phyloP scores from a whole-genome alignment of 306 rosid genomes.

The Pyrus betulifolia region DNA sequence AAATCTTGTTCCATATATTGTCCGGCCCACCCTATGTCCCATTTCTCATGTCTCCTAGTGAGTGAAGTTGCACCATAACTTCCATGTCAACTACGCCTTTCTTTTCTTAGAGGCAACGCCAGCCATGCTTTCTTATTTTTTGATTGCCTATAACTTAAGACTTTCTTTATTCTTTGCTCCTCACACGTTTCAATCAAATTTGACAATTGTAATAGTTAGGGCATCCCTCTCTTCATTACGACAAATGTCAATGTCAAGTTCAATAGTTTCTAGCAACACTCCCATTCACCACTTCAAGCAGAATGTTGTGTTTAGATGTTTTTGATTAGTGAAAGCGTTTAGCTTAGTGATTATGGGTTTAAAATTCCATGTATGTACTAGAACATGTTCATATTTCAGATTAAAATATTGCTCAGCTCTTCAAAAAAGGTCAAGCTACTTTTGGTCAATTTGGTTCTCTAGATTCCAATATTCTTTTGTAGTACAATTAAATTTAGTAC shows the following conservation, averaged over 20 bases:
- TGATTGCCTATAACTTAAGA: not conserved
- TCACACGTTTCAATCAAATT: not conserved
- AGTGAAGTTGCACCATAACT: not conserved
- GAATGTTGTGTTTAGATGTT: not conserved
- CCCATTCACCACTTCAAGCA: too few relatives aligned
- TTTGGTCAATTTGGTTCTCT: constrained; percentile 15
- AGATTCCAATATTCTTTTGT: not conserved
- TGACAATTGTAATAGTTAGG: not conserved
- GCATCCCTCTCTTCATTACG: not conserved
- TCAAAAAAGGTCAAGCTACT: constrained; percentile 11
- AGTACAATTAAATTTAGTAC: not conserved
- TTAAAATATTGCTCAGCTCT: not conserved
- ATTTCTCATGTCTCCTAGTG: not conserved
- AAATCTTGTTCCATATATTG: not conserved
- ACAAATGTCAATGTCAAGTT: not conserved
- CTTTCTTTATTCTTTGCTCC: not conserved
- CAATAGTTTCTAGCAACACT: not conserved
- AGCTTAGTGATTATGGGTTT: not conserved
- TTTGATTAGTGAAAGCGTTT: not conserved
- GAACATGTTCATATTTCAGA: constrained; percentile 7
- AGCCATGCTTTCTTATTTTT: not conserved
- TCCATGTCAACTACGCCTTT: not conserved
- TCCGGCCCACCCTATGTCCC: constrained; percentile 4
- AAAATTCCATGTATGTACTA: not conserved
- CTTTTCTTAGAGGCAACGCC: not conserved